Evolutionary conservation across 2,329 filamentous ascomycete genomes (phyloP).

Genomic region (Verticillium nonalfalfae): DNA sequence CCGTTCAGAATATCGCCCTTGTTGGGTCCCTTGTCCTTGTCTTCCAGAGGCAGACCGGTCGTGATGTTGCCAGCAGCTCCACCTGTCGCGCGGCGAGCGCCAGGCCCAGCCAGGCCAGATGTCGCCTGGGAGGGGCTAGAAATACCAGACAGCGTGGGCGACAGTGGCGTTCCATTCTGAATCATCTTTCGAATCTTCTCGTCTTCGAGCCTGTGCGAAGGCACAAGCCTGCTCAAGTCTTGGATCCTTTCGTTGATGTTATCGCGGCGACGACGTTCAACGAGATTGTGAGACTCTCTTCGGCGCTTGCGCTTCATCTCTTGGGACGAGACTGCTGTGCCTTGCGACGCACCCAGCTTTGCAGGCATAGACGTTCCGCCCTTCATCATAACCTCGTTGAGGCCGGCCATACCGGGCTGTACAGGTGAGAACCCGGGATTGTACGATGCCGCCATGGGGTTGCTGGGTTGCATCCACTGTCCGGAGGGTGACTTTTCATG

Average conservation of each 20-base stretch:
- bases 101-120: slow-evolving; percentile 79
- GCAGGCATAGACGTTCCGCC: slow-evolving; percentile 84
- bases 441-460: slow-evolving; percentile 76
- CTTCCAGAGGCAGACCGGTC: slow-evolving; percentile 85
- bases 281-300: slow-evolving; percentile 91
- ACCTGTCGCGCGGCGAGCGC: slow-evolving; percentile 71
- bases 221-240: slow-evolving; percentile 89
- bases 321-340: slow-evolving; percentile 62
- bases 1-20: slow-evolving; percentile 98
- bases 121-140: slow-evolving; percentile 69
- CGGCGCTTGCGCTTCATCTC: slow-evolving; percentile 90
- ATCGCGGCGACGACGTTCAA: slow-evolving; percentile 88
- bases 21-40: slow-evolving; percentile 98
- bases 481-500: slow-evolving; percentile 82
- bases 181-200: slow-evolving; percentile 96
- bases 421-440: slow-evolving; percentile 87
- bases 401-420: slow-evolving; percentile 63
- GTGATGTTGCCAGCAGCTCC: slow-evolving; percentile 75
- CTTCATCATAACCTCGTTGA: slow-evolving; percentile 83
- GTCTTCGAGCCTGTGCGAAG: slow-evolving; percentile 86
- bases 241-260: slow-evolving; percentile 99
- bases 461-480: slow-evolving; percentile 85
- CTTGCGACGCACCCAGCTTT: slow-evolving; percentile 59
- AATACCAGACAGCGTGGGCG: slow-evolving; percentile 71
- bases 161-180: slow-evolving; percentile 84